phyloP scores from a whole-genome alignment of 2,329 filamentous ascomycete genomes.

The Calonectria multiphialidica region DNA sequence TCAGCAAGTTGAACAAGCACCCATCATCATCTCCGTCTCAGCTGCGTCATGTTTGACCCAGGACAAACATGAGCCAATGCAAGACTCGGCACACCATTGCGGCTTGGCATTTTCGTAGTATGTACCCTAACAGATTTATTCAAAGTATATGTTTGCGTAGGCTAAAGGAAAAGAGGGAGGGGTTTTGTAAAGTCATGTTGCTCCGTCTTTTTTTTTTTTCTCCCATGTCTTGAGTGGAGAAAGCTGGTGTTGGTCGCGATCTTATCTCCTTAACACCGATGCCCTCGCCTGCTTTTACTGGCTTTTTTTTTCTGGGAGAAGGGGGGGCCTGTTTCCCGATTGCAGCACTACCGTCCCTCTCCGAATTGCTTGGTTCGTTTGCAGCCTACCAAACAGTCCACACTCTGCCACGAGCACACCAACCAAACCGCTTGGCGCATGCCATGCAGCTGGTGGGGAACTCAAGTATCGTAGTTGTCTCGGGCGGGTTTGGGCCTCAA shows the following conservation, averaged over 20 bases:
- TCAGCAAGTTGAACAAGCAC: background rate
- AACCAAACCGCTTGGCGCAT: background rate
- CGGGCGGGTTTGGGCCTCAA: background rate
- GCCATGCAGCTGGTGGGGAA: background rate
- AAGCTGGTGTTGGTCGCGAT: background rate
- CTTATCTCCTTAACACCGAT: background rate
- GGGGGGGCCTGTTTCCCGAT: background rate
- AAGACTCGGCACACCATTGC: slow-evolving; percentile 2
- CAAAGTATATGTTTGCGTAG: no score
- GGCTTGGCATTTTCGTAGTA: slow-evolving; percentile 8
- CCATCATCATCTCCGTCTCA: background rate
- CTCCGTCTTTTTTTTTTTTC: background rate
- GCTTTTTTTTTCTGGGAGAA: no score
- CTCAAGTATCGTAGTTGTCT: background rate
- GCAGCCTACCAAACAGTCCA: background rate
- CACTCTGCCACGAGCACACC: background rate
- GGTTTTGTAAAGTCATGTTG: no score
- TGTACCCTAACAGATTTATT: background rate
- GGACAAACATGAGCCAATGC: background rate
- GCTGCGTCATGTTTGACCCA: background rate
- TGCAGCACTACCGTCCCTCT: background rate
- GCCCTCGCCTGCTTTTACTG: background rate
- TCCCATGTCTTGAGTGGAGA: background rate
- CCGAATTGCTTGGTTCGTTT: no score
- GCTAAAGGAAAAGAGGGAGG: background rate